Conservation (phyloP, 2,329 filamentous ascomycete species). For the Penicillium sp. region DNA sequence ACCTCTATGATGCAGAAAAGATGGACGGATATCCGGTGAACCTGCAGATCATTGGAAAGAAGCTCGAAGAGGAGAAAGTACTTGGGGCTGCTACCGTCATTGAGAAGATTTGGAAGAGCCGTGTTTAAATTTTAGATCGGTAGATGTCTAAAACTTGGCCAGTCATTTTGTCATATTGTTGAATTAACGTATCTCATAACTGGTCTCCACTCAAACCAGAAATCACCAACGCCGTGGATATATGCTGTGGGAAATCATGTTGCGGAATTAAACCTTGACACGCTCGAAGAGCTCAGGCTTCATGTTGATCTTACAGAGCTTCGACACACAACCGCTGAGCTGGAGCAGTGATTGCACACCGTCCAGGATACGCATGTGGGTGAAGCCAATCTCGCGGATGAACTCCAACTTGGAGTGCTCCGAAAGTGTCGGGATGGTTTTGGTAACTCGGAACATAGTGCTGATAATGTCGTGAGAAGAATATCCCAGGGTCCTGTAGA, state of each 20-base stretch:
- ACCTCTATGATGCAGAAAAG: slow-evolving; percentile 43
- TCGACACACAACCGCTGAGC: slow-evolving; percentile 84
- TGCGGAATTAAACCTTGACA: slow-evolving; percentile 29
- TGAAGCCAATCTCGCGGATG: slow-evolving; percentile 97
- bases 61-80: slow-evolving; percentile 54
- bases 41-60: slow-evolving; percentile 51
- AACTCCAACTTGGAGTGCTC: slow-evolving; percentile 97
- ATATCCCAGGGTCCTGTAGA: slow-evolving; percentile 71
- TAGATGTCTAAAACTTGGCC: not conserved
- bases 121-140: not conserved
- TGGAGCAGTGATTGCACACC: slow-evolving; percentile 93
- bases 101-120: slow-evolving; percentile 25
- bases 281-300: slow-evolving; percentile 72
- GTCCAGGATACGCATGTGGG: slow-evolving; percentile 98
- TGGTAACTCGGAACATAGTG: slow-evolving; percentile 98
- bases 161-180: not conserved
- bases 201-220: slow-evolving; percentile 5
- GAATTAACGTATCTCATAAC: slow-evolving; percentile 16
- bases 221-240: slow-evolving; percentile 26
- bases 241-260: slow-evolving; percentile 19
- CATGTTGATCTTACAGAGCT: slow-evolving; percentile 95
- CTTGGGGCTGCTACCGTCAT: slow-evolving; percentile 41
- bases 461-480: slow-evolving; percentile 99
- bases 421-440: slow-evolving; percentile 84
- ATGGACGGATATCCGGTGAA: slow-evolving; percentile 49